These are phyloP conservation scores for Triangularia setosa DNA, from an alignment of 2,329 filamentous ascomycete genomes.

Conservation along the genomic window DNA sequence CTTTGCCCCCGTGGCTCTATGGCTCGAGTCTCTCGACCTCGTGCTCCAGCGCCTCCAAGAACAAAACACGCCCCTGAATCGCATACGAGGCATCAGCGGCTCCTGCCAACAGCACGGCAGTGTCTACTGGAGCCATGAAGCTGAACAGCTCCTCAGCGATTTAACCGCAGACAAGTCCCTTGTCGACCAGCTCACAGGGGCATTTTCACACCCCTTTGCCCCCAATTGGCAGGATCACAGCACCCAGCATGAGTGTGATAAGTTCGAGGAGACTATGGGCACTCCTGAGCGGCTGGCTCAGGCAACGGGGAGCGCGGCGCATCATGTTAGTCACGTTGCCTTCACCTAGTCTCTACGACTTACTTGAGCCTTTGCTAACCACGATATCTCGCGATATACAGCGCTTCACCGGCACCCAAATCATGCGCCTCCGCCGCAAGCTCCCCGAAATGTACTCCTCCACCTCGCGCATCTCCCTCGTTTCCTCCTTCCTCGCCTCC, in stretches of 20 bases:
- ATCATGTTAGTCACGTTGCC: constrained; percentile 64
- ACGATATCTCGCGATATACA: constrained; percentile 35
- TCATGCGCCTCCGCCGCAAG: constrained; percentile 78
- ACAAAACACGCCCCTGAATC: constrained; percentile 66
- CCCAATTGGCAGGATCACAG: constrained; percentile 99
- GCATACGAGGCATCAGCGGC: constrained; percentile 78
- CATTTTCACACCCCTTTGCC: constrained; percentile 79
- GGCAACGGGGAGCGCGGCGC: constrained; percentile 85
- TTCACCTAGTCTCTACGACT: too few species aligned
- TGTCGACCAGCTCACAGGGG: constrained; percentile 66
- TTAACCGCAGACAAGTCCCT: constrained; percentile 61
- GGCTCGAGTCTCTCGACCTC: constrained; percentile 87
- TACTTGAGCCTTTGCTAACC: too few species aligned
- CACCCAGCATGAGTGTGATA: constrained; percentile 86
- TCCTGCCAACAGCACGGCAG: constrained; percentile 98
- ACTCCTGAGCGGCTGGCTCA: constrained; percentile 65
- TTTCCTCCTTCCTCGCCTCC: constrained; percentile 92
- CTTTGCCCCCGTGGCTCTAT: constrained; percentile 88
- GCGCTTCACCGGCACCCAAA: constrained; percentile 97
- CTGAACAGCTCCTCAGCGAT: constrained; percentile 57
- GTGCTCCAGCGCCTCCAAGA: constrained; percentile 70
- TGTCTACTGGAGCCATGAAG: constrained; percentile 80
- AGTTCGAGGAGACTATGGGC: constrained; percentile 73
- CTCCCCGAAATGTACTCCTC: constrained; percentile 76
- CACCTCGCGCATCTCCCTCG: constrained; percentile 83